These are phyloP conservation scores for Zygosaccharomyces gambellarensis DNA, from an alignment of 805 yeast species.

Conservation along the genomic window DNA sequence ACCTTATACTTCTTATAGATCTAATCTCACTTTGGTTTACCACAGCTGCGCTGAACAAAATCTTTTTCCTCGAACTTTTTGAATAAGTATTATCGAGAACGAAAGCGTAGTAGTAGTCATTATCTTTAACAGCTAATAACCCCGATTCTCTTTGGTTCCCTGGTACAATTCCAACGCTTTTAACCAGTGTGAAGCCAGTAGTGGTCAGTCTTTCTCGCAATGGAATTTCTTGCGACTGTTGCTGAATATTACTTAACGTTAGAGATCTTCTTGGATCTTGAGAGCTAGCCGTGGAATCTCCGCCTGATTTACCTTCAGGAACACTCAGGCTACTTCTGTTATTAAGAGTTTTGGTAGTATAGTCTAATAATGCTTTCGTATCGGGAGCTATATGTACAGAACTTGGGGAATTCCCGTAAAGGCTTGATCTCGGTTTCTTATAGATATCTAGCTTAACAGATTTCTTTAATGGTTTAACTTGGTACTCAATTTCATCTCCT, in stretches of 20 bases:
- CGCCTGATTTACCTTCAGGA: constrained; percentile 11
- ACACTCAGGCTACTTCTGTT: constrained; percentile 19
- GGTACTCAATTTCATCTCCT: constrained; percentile 66
- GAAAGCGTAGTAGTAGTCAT: constrained; percentile 72
- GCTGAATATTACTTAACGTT: constrained; percentile 31
- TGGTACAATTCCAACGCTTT: constrained; percentile 51
- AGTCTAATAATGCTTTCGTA: constrained; percentile 26
- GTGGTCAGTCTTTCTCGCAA: constrained; percentile 55
- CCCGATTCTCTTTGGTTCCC: constrained; percentile 65
- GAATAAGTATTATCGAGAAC: constrained; percentile 90
- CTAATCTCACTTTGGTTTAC: constrained; percentile 21
- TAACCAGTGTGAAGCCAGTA: constrained; percentile 47
- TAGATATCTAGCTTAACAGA: constrained; percentile 45
- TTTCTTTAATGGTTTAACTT: constrained; percentile 69
- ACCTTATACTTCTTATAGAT: constrained; percentile 13
- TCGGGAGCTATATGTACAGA: constrained; percentile 33
- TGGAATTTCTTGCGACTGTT: constrained; percentile 39
- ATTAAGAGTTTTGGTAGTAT: constrained; percentile 21
- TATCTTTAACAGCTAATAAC: constrained; percentile 49
- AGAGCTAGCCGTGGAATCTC: constrained; percentile 18
- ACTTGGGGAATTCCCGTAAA: constrained; percentile 17
- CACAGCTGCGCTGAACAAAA: constrained; percentile 55
- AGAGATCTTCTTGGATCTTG: constrained; percentile 29
- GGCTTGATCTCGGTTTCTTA: constrained; percentile 24
- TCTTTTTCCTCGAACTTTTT: constrained; percentile 75